Evolutionary conservation across 2,329 filamentous ascomycete species (phyloP).

Genomic region (Paecilomyces niveus): DNA sequence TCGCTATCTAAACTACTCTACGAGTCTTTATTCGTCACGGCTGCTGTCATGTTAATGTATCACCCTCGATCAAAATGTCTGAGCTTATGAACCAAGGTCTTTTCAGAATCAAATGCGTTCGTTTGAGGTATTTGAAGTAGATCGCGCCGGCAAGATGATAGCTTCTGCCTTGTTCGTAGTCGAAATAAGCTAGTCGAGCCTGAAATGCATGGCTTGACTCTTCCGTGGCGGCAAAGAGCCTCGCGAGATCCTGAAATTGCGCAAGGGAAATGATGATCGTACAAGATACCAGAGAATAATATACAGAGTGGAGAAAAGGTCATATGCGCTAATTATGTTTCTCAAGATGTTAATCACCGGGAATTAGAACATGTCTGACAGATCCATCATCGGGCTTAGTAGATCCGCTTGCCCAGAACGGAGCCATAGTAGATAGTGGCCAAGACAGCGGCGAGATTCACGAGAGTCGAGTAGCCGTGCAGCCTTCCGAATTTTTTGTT

Average conservation of each 20-base stretch:
- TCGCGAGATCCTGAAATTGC: background rate
- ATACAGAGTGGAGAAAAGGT: background rate
- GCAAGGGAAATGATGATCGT: background rate
- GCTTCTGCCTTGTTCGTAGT: background rate
- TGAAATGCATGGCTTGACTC: background rate
- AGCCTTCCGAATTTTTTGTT: slow-evolving; percentile 73
- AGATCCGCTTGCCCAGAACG: slow-evolving; percentile 58
- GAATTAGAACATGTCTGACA: background rate
- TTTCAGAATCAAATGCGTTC: background rate
- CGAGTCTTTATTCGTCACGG: background rate
- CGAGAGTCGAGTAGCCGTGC: slow-evolving; percentile 72
- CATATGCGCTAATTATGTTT: background rate
- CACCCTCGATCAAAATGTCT: background rate
- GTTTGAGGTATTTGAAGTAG: background rate
- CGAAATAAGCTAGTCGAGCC: background rate
- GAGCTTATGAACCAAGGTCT: background rate
- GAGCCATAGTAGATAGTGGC: slow-evolving; percentile 72
- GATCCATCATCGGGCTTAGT: background rate
- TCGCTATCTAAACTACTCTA: background rate
- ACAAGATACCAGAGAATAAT: background rate
- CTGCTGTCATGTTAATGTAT: background rate
- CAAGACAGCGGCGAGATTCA: slow-evolving; percentile 67
- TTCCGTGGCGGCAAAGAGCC: background rate
- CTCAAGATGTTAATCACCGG: background rate
- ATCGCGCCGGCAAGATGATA: background rate